Evolutionary conservation across 2,329 filamentous ascomycete genomes (phyloP), one percentile per base, ranked within the genome.

Genomic region (Onygenales sp.): DNA sequence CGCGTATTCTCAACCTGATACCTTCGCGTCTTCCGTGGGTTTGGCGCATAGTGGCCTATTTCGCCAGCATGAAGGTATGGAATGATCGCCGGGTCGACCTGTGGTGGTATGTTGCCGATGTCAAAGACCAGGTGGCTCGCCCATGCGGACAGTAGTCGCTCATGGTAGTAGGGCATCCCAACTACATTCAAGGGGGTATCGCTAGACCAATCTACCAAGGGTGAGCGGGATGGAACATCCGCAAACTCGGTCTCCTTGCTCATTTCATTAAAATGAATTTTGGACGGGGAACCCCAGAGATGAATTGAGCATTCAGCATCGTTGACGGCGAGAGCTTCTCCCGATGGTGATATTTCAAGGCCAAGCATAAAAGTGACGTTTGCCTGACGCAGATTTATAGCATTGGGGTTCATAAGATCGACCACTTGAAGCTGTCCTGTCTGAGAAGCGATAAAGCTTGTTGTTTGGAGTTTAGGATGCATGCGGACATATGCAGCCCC

Each of bases 391-490:
- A 95, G 82, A 60, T 87, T 91, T 65, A 88, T 89, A 17, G 88
- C 85, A 64, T 94, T 91, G 0, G 89, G 88, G 57, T 95, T 95
- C 82, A 94, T 89, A 4, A 98, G 80, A 68, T 98, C 93, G 49
- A 97, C 89, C 11, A 97, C 86, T 66, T 98, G 92, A 68, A 98
- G 87, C 68, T 96, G 90, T 1, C 94, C 93, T 43, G 83, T 87
- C 63, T 94, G 89, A 2, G 92, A 95, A 32, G 91, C 85, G 49
- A 98, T 88, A 56, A 98, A 91, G 62, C 88, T 92, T 0, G 94
- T 97, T 0, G 93, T 96, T 17, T 90, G 86, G 81, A 98, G 87
- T 62, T 90, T 86, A 1, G 94, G 93, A 67, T 98, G 93, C 87
- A 98, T 93, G 54, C 93, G 85, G 42, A 96, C 91, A 73, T 90